These are phyloP conservation scores for Hemileccinum rubropunctum DNA, from an alignment of 768 basidiomycete species.

Conservation along the genomic window DNA sequence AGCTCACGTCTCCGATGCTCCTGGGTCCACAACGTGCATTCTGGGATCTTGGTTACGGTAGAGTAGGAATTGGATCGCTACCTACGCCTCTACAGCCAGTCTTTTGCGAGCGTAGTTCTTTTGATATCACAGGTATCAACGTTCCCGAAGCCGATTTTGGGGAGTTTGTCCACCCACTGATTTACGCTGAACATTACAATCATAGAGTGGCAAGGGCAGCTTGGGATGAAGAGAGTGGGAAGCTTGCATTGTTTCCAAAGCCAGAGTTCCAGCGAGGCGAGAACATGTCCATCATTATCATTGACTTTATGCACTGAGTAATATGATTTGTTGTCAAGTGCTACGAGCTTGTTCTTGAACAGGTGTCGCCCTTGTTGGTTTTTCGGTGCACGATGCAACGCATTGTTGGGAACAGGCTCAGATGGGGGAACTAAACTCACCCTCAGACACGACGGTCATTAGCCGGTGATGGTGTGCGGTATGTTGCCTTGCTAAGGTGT, in stretches of 20 bases:
- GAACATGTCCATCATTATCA: neutral
- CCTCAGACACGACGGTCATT: no score
- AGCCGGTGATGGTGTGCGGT: no score
- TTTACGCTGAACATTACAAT: neutral
- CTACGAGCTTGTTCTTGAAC: no score
- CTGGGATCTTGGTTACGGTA: slow-evolving; percentile 11
- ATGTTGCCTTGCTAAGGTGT: no score
- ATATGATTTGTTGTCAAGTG: neutral
- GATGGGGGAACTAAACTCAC: no score
- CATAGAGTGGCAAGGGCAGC: slow-evolving; percentile 4
- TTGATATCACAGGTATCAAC: slow-evolving; percentile 4
- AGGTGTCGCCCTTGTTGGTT: no score
- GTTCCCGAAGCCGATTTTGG: slow-evolving; percentile 1
- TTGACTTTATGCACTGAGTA: neutral
- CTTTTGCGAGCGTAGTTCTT: slow-evolving; percentile 4
- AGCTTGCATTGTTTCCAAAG: slow-evolving; percentile 6
- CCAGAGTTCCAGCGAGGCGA: neutral
- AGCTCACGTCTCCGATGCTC: slow-evolving; percentile 3
- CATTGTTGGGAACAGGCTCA: no score
- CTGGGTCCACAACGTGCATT: slow-evolving; percentile 14
- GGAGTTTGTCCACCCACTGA: neutral
- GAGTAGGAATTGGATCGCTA: slow-evolving; percentile 2
- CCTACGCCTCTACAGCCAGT: slow-evolving; percentile 3
- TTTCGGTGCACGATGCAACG: no score
- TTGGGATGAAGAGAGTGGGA: slow-evolving; percentile 17